These are phyloP conservation scores for Penicillium brasilianum DNA, from an alignment of 2,329 filamentous ascomycete genomes.

Conservation along the genomic window DNA sequence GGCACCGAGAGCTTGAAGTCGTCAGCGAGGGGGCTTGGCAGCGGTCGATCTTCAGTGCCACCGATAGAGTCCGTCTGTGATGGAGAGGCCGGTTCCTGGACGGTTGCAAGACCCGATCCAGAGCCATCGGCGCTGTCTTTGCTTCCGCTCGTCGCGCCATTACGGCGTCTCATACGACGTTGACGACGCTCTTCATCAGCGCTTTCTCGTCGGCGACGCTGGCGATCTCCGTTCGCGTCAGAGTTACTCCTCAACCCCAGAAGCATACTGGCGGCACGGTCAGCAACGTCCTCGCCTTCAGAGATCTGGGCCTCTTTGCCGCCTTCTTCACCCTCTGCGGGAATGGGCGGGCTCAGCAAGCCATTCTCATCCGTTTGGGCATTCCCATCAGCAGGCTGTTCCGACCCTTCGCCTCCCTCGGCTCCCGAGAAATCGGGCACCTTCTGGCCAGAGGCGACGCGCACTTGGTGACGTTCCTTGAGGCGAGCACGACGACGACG, in stretches of 20 bases:
- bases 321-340: constrained; percentile 42
- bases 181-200: constrained; percentile 78
- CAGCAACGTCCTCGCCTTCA: constrained; percentile 75
- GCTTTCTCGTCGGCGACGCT: constrained; percentile 72
- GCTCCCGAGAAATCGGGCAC: constrained; percentile 69
- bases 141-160: constrained; percentile 49
- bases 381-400: constrained; percentile 45
- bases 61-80: constrained; percentile 29
- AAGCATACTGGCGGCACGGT: constrained; percentile 79
- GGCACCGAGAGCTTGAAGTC: constrained; percentile 33
- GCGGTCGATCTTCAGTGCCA: constrained; percentile 29
- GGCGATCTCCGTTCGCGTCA: constrained; percentile 60
- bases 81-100: constrained; percentile 41
- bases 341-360: constrained; percentile 57
- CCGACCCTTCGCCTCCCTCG: constrained; percentile 64
- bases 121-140: constrained; percentile 45
- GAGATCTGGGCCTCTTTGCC: constrained; percentile 46
- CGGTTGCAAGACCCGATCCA: constrained; percentile 30
- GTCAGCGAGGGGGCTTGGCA: constrained; percentile 31
- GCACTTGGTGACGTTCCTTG: constrained; percentile 88
- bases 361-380: constrained; percentile 43
- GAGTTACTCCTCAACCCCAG: constrained; percentile 75
- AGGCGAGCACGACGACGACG: constrained; percentile 82
- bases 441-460: constrained; percentile 85
- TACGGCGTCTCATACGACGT: constrained; percentile 69